phyloP scores from a whole-genome alignment of 1,284 basidiomycete species.

The Spongiforma sp. region DNA sequence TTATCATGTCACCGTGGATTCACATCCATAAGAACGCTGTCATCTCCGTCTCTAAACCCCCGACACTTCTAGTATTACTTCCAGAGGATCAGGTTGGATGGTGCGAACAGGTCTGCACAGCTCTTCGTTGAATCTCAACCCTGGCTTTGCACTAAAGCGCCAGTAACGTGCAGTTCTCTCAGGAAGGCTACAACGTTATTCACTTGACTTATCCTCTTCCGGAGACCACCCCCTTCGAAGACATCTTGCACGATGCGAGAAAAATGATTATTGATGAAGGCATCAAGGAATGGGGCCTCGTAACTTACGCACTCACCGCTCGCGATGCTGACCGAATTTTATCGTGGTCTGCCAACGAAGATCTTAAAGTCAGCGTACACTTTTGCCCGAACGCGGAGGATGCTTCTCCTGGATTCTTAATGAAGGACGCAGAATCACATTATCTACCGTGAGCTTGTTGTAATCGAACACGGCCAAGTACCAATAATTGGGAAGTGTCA shows the following conservation, averaged over 20 bases:
- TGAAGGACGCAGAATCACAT: constrained; percentile 29
- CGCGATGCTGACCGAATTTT: constrained; percentile 29
- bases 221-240: constrained; percentile 20
- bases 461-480: not conserved
- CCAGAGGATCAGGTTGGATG: constrained; percentile 36
- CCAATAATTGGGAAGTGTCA: constrained; percentile 32
- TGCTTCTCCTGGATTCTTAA: constrained; percentile 34
- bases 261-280: constrained; percentile 13
- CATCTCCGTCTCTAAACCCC: constrained; percentile 32
- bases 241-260: constrained; percentile 24
- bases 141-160: not conserved
- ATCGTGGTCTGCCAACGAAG: constrained; percentile 21
- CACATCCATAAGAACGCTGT: constrained; percentile 34
- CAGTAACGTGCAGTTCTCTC: constrained; percentile 40
- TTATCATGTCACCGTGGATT: constrained; percentile 8
- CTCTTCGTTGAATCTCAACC: not conserved
- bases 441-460: constrained; percentile 37
- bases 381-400: constrained; percentile 41
- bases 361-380: constrained; percentile 43
- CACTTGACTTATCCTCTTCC: constrained; percentile 38
- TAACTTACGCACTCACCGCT: constrained; percentile 44
- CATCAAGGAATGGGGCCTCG: constrained; percentile 39
- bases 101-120: constrained; percentile 44
- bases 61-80: constrained; percentile 37
- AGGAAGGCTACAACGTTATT: constrained; percentile 49